Evolutionary conservation across 2,329 filamentous ascomycete species (phyloP), one percentile per base, ranked within the genome.

Genomic region (Plectosphaerella cucumerina): DNA sequence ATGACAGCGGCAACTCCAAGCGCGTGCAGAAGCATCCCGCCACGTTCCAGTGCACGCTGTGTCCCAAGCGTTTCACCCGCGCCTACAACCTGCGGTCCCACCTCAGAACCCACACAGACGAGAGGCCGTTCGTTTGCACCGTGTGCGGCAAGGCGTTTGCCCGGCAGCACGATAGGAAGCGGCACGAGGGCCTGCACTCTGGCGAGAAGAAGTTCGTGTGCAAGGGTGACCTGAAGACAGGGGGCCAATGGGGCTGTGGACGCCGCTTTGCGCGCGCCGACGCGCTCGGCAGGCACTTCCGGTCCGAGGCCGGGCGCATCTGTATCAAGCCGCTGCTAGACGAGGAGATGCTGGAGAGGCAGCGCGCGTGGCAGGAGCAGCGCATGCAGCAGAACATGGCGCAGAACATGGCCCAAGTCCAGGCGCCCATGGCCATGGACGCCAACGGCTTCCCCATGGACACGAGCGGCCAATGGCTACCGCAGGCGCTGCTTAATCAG

Each of bases 121-220:
- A 99, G 74, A 83, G 94, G 45, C 94, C 94, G 0, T 99, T 97
- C 63, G 93, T 97, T 3, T 99, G 94, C 65, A 97, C 90, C 0
- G 90, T 97, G 9, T 99, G 94, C 60, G 90, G 90, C 48, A 99
- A 99, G 69, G 94, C 94, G 0, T 99, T 99, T 71, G 94, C 94
- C 6, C 87, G 94, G 22, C 94, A 99, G 65, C 94, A 99, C 65
- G 94, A 99, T 66, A 87, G 94, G 44, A 99, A 99, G 71, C 87
- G 94, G 37, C 94, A 99, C 69, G 94, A 99, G 71, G 92, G 93
- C 37, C 75, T 99, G 41, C 94, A 99, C 64, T 95, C 90, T 0
- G 94, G 94, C 41, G 94, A 99, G 73, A 99, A 97, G 82, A 97
- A 96, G 65, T 99, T 97, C 65, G 89, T 97, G 8, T 99, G 94